These are phyloP conservation scores for Anisodus acutangulus DNA, from an alignment of 257 asterid species.

Conservation along the genomic window DNA sequence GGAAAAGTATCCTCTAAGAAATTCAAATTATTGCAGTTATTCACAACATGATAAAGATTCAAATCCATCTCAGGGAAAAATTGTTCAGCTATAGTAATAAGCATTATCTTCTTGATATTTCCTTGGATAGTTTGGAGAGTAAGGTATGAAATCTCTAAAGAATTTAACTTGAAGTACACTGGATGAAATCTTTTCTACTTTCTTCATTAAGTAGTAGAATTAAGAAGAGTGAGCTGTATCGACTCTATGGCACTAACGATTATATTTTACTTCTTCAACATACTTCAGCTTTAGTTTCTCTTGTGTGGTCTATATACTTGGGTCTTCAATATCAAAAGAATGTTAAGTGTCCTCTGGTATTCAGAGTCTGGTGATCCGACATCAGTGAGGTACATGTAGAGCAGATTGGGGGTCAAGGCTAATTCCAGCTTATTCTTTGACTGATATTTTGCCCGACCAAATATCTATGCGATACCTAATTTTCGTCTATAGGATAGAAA, in stretches of 20 bases:
- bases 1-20: neutral
- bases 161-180: slow-evolving; percentile 17
- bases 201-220: neutral
- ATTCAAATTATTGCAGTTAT: neutral
- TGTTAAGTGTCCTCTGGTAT: neutral
- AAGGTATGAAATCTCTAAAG: neutral
- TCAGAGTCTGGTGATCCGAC: neutral
- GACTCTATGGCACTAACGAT: neutral
- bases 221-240: slow-evolving; percentile 6
- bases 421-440: neutral
- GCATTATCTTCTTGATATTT: neutral
- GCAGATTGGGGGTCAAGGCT: slow-evolving; percentile 18
- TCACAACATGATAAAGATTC: neutral
- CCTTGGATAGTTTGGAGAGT: neutral
- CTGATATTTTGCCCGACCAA: no score
- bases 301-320: neutral
- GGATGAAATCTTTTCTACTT: neutral
- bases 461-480: no score
- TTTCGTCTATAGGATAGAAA: no score
- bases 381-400: neutral
- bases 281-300: neutral
- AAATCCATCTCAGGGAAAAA: neutral
- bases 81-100: neutral
- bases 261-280: neutral
- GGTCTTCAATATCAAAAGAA: neutral